Evolutionary conservation across 768 basidiomycete species (phyloP).

Genomic region (Tylopilus intermedius): DNA sequence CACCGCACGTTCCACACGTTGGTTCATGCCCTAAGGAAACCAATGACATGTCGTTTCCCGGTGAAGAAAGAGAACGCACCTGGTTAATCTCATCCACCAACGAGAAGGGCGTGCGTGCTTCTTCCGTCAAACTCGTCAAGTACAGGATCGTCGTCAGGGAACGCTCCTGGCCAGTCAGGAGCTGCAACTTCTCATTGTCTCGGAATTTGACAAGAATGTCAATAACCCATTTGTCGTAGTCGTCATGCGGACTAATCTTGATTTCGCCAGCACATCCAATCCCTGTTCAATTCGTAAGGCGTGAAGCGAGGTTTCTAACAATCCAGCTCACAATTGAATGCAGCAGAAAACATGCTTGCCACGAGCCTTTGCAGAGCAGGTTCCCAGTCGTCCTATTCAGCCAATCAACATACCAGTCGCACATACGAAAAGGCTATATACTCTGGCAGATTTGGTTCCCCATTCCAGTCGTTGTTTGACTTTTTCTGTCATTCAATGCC

Average conservation of each 20-base stretch:
- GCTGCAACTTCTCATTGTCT: slow-evolving; percentile 79
- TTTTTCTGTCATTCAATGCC: slow-evolving; percentile 49
- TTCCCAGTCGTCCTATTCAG: slow-evolving; percentile 71
- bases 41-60: not conserved
- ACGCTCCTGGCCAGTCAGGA: slow-evolving; percentile 92
- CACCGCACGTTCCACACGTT: slow-evolving; percentile 86
- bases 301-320: not conserved
- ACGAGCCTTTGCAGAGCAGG: slow-evolving; percentile 78
- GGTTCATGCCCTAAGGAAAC: slow-evolving; percentile 81
- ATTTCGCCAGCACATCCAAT: slow-evolving; percentile 94
- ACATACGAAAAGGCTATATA: slow-evolving; percentile 30
- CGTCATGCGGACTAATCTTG: slow-evolving; percentile 69
- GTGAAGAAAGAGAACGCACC: slow-evolving; percentile 34
- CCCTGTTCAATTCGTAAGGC: slow-evolving; percentile 39
- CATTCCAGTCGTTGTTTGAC: slow-evolving; percentile 49
- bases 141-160: slow-evolving; percentile 95
- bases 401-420: not conserved
- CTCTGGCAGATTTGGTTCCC: slow-evolving; percentile 60
- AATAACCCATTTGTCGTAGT: slow-evolving; percentile 94
- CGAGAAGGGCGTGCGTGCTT: slow-evolving; percentile 93
- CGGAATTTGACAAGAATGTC: slow-evolving; percentile 96
- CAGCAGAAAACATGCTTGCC: slow-evolving; percentile 78
- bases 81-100: slow-evolving; percentile 99
- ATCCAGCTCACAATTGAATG: slow-evolving; percentile 76
- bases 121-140: slow-evolving; percentile 90